Base-by-base conservation (phyloP, 768 basidiomycete species). In the Panaeolus cyanescens region DNA sequence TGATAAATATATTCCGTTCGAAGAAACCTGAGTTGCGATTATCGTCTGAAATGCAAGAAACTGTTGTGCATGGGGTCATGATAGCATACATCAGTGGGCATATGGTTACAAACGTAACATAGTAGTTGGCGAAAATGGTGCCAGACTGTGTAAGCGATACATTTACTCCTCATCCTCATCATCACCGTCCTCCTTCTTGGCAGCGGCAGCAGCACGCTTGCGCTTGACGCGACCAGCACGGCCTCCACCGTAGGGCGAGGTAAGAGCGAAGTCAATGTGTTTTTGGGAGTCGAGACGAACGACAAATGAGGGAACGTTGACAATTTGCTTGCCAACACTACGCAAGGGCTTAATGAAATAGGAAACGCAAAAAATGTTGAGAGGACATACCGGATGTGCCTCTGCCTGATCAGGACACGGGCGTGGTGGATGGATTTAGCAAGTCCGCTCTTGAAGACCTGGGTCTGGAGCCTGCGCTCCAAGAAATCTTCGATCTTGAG, bases 401-500 rank as follows among this genome's bases (percentile, higher is more conserved):
- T 83, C 79, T 99, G 97, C 73, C 95, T 85, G 83, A 99, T 99
- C 74, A 99, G 85, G 67, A 95, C 94, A 79, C 97, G 91, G 45
- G 97, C 97, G 76, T 99, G 97, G 79, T 99, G 97, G 70, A 99
- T 97, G 71, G 86, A 89, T 89, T 99, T 99, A 61, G 97, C 97
- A 66, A 99, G 85, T 67, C 96, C 96, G 68, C 85, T 88, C 87
- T 99, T 99, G 92, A 99, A 99, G 71, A 99, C 97, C 83, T 99
- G 97, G 37, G 97, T 99, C 82, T 99, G 97, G 74, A 99, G 81
- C 70, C 97, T 83, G 71, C 97, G 87, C 85, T 99, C 97, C 91
- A 99, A 91, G 91, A 99, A 99, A 81, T 99, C 97, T 79, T 99
- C 97, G 70, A 98, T 89, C 84, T 98, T 99, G 70, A 99, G 83